Evolutionary conservation across 768 basidiomycete genomes (phyloP).

Genomic region (Rhodotorula toruloides): DNA sequence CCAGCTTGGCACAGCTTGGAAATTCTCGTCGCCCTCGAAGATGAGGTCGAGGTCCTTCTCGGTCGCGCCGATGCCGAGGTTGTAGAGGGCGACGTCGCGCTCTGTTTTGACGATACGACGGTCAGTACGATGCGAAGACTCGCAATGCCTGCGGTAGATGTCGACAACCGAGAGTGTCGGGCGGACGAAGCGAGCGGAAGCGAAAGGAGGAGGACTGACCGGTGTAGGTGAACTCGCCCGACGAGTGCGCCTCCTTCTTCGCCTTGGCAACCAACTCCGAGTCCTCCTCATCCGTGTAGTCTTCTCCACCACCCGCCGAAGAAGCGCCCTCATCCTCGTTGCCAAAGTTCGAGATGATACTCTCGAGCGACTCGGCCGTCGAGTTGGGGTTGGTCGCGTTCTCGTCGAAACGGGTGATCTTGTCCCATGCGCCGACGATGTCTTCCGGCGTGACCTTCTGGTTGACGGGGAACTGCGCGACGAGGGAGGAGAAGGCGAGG

Average conservation of each 20-base stretch:
- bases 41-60: constrained; percentile 87
- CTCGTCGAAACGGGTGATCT: constrained; percentile 79
- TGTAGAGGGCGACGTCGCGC: constrained; percentile 87
- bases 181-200: background rate
- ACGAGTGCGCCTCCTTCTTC: constrained; percentile 59
- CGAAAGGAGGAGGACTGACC: background rate
- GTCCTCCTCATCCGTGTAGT: constrained; percentile 65
- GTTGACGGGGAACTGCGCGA: constrained; percentile 67
- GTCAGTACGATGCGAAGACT: too few relatives aligned
- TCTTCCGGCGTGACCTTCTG: constrained; percentile 72
- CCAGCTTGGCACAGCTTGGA: constrained; percentile 83
- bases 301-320: background rate
- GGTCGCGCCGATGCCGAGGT: constrained; percentile 88
- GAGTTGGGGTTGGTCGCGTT: constrained; percentile 74
- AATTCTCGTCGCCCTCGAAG: constrained; percentile 81
- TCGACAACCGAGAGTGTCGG: too few relatives aligned
- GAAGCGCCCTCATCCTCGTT: constrained; percentile 47
- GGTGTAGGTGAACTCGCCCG: constrained; percentile 65
- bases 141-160: too few relatives aligned
- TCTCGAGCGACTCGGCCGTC: constrained; percentile 68
- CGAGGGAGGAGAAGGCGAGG: background rate
- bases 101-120: background rate
- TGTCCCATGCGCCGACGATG: constrained; percentile 69
- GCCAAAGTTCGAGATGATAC: constrained; percentile 61
- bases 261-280: constrained; percentile 73